phyloP scores from a whole-genome alignment of 495 filamentous ascomycete species.

The Terfezia boudieri region DNA sequence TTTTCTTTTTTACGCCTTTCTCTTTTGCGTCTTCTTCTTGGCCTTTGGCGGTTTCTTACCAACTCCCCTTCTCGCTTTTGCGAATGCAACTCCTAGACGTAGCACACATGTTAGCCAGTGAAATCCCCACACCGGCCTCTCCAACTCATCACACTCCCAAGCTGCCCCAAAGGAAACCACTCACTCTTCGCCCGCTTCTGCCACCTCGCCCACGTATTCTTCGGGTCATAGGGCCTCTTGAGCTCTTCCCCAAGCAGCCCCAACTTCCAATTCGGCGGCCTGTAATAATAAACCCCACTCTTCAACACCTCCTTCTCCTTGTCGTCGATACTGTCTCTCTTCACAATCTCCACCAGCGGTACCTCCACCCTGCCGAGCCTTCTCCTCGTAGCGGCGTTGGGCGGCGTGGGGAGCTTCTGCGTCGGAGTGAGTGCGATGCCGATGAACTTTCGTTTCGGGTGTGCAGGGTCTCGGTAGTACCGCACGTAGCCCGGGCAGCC shows the following conservation, averaged over 20 bases:
- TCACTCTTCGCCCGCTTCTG: not conserved
- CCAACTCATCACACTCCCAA: not conserved
- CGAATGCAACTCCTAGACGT: not conserved
- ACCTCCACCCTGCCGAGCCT: constrained; percentile 39
- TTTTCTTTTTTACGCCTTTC: constrained; percentile 7
- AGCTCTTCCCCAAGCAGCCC: constrained; percentile 5
- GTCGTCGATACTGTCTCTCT: constrained; percentile 1
- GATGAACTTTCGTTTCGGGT: constrained; percentile 75
- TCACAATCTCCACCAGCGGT: constrained; percentile 5
- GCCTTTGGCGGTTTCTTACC: constrained; percentile 5
- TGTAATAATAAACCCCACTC: constrained; percentile 11
- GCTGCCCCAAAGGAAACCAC: not conserved
- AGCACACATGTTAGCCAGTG: not conserved
- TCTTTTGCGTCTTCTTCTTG: constrained; percentile 9
- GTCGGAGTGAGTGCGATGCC: constrained; percentile 67
- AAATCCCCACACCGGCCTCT: not conserved
- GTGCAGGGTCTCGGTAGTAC: constrained; percentile 76
- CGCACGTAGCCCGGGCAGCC: constrained; percentile 68
- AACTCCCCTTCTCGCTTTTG: not conserved
- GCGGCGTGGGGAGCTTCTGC: constrained; percentile 48
- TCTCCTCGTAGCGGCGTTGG: constrained; percentile 41
- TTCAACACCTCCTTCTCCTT: constrained; percentile 9
- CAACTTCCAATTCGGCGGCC: constrained; percentile 14
- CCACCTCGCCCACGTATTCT: not conserved
- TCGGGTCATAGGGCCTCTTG: constrained; percentile 7